Percentiles rank a stretch among this genome's conserved stretches.
Evolutionary conservation across 164 flowering plant genomes (phyloP).

Genomic region (Stephania cephalantha): DNA sequence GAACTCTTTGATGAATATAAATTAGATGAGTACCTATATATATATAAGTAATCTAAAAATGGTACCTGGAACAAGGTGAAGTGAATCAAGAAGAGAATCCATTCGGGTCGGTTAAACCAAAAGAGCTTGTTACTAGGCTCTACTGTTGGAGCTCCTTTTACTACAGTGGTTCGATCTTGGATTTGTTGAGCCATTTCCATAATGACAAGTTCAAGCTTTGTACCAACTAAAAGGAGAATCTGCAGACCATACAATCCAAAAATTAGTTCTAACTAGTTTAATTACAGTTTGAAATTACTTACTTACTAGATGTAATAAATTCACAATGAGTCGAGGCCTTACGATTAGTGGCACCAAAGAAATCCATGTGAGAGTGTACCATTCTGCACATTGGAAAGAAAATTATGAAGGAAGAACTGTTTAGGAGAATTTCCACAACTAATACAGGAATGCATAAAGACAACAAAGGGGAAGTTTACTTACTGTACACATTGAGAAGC

Average conservation of each 20-base stretch:
- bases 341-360: constrained; percentile 53
- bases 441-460: neutral
- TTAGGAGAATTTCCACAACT: neutral
- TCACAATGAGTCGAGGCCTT: constrained; percentile 16
- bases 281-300: neutral
- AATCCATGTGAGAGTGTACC: constrained; percentile 49
- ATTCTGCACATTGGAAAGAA: constrained; percentile 29
- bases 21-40: neutral
- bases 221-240: constrained; percentile 60
- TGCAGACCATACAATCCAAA: constrained; percentile 5
- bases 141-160: constrained; percentile 62
- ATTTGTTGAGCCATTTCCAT: constrained; percentile 71
- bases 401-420: neutral
- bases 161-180: constrained; percentile 40
- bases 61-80: constrained; percentile 58
- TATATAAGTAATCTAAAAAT: neutral
- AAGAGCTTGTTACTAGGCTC: constrained; percentile 56
- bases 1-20: too few species aligned
- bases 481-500: constrained; percentile 55
- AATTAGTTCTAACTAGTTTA: neutral
- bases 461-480: constrained; percentile 8
- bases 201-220: constrained; percentile 54
- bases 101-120: constrained; percentile 62
- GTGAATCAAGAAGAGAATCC: constrained; percentile 57
- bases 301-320: neutral